Conservation (phyloP, 108 stramenopile species). For the Cyclotella sp. region DNA sequence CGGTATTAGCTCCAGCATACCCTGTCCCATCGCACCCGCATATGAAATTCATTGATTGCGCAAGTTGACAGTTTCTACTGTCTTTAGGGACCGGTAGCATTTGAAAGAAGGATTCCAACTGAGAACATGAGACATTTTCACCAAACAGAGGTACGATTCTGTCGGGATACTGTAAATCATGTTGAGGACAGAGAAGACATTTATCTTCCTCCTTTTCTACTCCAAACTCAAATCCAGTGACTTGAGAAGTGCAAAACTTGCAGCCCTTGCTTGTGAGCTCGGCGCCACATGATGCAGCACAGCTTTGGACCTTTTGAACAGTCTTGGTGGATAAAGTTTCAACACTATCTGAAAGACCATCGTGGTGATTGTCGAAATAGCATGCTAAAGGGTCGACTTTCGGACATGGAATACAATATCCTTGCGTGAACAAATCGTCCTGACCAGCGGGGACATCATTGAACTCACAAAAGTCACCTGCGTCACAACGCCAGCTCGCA, state of each 20-base stretch:
- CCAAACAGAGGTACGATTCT: slow-evolving; percentile 11
- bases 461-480: neutral
- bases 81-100: neutral
- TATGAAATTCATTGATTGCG: no score
- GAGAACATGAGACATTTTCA: neutral
- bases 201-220: slow-evolving; percentile 5
- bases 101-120: slow-evolving; percentile 7
- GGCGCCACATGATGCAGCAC: neutral
- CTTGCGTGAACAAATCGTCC: neutral
- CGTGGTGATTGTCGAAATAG: neutral
- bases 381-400: neutral
- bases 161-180: slow-evolving; percentile 19
- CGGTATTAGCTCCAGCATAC: slow-evolving; percentile 22
- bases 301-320: neutral
- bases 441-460: neutral
- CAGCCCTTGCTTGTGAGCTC: neutral
- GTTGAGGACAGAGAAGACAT: no score
- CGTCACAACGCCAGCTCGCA: neutral
- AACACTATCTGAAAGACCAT: no score
- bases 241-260: slow-evolving; percentile 1
- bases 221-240: neutral
- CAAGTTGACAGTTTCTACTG: slow-evolving; percentile 16
- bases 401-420: neutral
- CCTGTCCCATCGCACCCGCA: no score
- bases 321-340: no score